phyloP scores from a whole-genome alignment of 306 rosid species.

The Spatholobus suberectus region DNA sequence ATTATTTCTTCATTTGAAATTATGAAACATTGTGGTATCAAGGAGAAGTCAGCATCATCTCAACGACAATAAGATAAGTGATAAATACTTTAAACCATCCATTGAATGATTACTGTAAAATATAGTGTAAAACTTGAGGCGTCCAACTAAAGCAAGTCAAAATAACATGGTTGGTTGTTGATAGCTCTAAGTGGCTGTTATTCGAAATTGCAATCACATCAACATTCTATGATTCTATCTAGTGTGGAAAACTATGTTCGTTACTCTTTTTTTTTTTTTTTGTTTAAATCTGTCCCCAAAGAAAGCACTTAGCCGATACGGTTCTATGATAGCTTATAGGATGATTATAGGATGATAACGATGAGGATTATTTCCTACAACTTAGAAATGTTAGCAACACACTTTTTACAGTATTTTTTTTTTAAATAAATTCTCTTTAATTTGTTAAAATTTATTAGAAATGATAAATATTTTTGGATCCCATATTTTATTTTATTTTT shows the following conservation, averaged over 20 bases:
- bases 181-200: background rate
- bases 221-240: background rate
- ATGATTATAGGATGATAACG: background rate
- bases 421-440: too few species aligned
- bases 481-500: too few species aligned
- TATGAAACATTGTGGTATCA: background rate
- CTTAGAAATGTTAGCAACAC: too few species aligned
- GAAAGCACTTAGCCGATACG: background rate
- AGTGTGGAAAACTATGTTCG: background rate
- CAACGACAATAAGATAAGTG: background rate
- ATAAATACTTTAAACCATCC: background rate
- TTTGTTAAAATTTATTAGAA: too few species aligned
- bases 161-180: background rate
- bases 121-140: background rate
- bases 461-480: too few species aligned
- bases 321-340: background rate
- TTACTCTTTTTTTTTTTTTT: background rate
- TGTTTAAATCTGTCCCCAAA: too few species aligned
- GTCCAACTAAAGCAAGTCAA: slow-evolving; percentile 8
- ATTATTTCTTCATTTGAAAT: background rate
- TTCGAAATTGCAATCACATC: background rate
- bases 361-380: background rate
- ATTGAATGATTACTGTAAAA: background rate
- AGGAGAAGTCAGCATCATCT: background rate
- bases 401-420: too few species aligned